Evolutionary conservation across 768 basidiomycete genomes (phyloP).

Genomic region (Pluteus cervinus): DNA sequence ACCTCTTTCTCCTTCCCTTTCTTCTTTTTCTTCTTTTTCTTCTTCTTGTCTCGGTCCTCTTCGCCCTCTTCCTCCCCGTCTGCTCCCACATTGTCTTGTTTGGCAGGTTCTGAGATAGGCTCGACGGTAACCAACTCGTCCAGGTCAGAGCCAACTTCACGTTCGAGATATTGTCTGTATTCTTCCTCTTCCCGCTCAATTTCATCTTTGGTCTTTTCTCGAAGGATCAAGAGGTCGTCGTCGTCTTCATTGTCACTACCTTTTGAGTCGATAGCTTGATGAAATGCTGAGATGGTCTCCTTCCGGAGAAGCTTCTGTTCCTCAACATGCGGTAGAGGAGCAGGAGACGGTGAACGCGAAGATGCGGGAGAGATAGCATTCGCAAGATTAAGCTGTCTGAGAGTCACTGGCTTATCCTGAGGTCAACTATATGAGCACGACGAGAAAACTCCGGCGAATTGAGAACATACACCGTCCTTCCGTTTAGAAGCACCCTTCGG

Average conservation of each 20-base stretch:
- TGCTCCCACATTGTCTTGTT: too few species aligned
- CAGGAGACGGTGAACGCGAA: conserved; percentile 59
- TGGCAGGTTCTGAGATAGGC: conserved; percentile 21
- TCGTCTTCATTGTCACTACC: conserved; percentile 34
- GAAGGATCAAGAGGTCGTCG: conserved; percentile 59
- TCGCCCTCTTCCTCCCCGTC: conserved; percentile 16
- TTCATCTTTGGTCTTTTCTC: conserved; percentile 78
- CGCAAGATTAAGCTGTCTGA: conserved; percentile 68
- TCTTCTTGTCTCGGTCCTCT: conserved; percentile 22
- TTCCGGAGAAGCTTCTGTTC: conserved; percentile 70
- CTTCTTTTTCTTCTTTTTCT: conserved; percentile 36
- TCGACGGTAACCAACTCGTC: conserved; percentile 54
- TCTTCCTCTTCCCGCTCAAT: conserved; percentile 75
- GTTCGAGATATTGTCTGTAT: conserved; percentile 75
- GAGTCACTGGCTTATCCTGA: conserved; percentile 66
- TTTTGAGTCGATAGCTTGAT: conserved; percentile 29
- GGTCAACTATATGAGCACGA: not conserved
- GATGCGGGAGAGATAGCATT: conserved; percentile 41
- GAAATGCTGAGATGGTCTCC: conserved; percentile 86
- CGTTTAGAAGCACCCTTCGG: too few species aligned
- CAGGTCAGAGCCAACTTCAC: conserved; percentile 76
- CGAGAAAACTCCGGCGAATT: too few species aligned
- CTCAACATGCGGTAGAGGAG: conserved; percentile 52
- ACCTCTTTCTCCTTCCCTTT: conserved; percentile 33
- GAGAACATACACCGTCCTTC: conserved; percentile 55